Evolutionary conservation across 1,284 basidiomycete genomes (phyloP), one percentile per base, ranked within the genome.

Genomic region (Rugosomyces carneus): DNA sequence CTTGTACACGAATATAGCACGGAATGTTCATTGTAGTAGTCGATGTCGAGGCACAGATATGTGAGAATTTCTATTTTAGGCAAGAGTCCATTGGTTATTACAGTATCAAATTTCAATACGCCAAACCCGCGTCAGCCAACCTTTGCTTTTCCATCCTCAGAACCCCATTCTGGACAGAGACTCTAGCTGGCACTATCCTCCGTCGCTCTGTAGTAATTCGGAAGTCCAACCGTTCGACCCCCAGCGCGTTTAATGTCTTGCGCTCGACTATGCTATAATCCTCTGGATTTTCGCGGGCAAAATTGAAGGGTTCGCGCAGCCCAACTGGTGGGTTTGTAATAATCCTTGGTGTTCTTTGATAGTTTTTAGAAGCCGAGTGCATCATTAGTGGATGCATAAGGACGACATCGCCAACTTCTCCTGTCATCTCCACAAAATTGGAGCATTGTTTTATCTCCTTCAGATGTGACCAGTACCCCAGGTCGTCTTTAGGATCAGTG

Each of bases 341-440:
- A 46, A 81, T 65, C 43, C 79, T 66, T 32, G 72, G 74, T 13
- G 69, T 57, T 16, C 78, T 72, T 27, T 72, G 60, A 50, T 73
- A 66, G 58, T 83, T 83, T 61, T 73, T 76, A 34, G 75, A 75
- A n/a, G 80, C 79, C 8, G 77, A 74, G 55, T 81, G 79, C 46
- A 79, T 61, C 78, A 80, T 81, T 48, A 82, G 61, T 36, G 79
- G 79, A 60, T 81, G 79, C 62, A 81, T 63, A 23, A 82, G 67
- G 15, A 80, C 71, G 20, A 81, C 79, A 55, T 81, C 80, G 18
- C 79, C 80, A 38, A 73, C 59, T 43, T 75, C 66, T 37, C 77
- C 78, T 0, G 75, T 78, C 59, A 79, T 64, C 62, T 80, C 78
- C 21, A 73, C 69, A 57, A 81, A 80, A 18, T 68, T 57, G n/a